A percentile compares a stretch with the other conserved stretches of the same genome.
phyloP scores from a whole-genome alignment of 345 rosid species.

The Lepidium aucheri region DNA sequence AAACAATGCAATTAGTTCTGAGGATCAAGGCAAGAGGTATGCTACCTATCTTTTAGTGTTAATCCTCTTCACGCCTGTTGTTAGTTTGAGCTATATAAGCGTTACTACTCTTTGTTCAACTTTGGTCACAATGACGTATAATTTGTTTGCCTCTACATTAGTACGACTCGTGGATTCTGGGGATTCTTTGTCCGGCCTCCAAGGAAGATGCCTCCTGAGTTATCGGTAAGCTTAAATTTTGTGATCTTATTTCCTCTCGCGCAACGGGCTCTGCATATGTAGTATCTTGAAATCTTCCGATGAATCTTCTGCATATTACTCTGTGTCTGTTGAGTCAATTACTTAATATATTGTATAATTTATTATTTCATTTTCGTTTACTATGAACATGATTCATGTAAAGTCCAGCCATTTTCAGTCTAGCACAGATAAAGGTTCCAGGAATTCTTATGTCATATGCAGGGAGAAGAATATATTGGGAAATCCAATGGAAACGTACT shows the following conservation, averaged over 20 bases:
- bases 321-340: background rate
- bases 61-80: background rate
- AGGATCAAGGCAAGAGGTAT: conserved; percentile 51
- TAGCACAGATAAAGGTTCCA: background rate
- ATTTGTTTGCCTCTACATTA: conserved; percentile 17
- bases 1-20: conserved; percentile 24
- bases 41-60: conserved; percentile 6
- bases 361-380: background rate
- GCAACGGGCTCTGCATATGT: background rate
- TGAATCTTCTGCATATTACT: background rate
- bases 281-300: background rate
- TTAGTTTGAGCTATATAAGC: conserved; percentile 4
- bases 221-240: conserved; percentile 13
- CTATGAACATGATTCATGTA: background rate
- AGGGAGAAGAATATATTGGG: conserved; percentile 41
- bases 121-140: conserved; percentile 12
- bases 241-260: conserved; percentile 2
- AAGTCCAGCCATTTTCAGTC: conserved; percentile 12
- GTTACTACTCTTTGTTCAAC: background rate
- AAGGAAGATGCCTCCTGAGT: conserved; percentile 35
- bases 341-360: background rate
- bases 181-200: conserved; percentile 38
- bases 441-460: conserved; percentile 27
- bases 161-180: conserved; percentile 58
- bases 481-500: conserved; percentile 31